Base-by-base conservation (phyloP, 2,329 filamentous ascomycete genomes). In the Diaporthe destruens region DNA sequence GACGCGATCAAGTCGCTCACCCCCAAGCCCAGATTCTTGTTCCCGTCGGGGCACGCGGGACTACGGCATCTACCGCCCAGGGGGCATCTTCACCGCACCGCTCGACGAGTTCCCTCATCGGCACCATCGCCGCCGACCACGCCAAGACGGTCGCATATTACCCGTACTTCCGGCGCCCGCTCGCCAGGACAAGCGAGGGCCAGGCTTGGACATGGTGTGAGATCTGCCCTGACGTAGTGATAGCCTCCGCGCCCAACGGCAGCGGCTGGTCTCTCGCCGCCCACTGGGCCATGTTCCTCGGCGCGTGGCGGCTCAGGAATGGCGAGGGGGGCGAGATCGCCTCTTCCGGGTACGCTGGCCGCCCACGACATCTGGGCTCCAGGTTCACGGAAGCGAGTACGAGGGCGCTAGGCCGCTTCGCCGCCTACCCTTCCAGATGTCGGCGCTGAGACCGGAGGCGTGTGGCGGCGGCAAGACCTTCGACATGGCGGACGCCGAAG, bases 201-300 rank as follows among this genome's bases (percentile, higher is more conserved):
- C 77, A 76, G 6, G 63, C 25, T 6, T 84, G 82, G 82, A 78
- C 79, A 0, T 84, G 81, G 81, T 77, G 77, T 25, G 82, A 84
- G 71, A 72, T 84, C 0, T 84, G 82, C 36, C 81, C 81, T 1
- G 82, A 84, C 65, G 79, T 75, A 0, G 78, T 83, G 23, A 77
- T 84, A 12, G 82, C 82, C 1, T 84, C 84, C 71, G 82, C 80
- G 2, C 82, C 82, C 3, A 81, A 82, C 32, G 82, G 81, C 5
- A 83, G 80, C 0, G 78, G 77, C 9, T 83, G 77, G 65, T 80
- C 78, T 0, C 76, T 84, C 3, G 81, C 82, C 0, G 76, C 83
- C 1, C 81, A 84, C 75, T 84, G 82, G 82, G 81, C 79, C 1
- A 81, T 82, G 72, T 84, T 82, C 44, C 78, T 84, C 1, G 82